Evolutionary conservation across 192 early-diverging fungal species (phyloP), one percentile per base, ranked within the genome.

Genomic region (Phycomyces nitens): DNA sequence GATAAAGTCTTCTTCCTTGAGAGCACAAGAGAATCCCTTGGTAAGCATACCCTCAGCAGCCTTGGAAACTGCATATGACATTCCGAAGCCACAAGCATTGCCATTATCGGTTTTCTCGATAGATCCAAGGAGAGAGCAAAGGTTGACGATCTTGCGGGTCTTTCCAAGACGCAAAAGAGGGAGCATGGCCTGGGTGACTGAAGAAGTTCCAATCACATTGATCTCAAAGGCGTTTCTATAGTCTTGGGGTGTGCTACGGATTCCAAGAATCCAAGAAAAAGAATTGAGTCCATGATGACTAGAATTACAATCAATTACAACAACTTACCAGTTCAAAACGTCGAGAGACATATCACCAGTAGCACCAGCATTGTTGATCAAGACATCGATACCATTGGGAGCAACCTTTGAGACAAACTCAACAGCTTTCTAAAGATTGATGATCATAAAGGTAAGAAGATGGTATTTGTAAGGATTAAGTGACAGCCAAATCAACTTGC

Each of bases 301-400:
- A 34, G 7, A 34, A 18, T 58, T 34, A 34, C 15, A 11, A 52
- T 10, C n/a, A n/a, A n/a, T n/a, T n/a, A n/a, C 23, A 39, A 24
- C 0, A 21, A 53, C 18, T 61, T 65, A 71, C 62, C 47, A 42
- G 21, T 58, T 55, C 11, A 60, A 20, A 39, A 53, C 24, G 14
- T 24, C 7, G 5, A 24, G 44, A 10, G 23, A 16, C 47, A 38
- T 22, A 43, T 23, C 47, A 22, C 59, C 53, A 60, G 2, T 15
- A n/a, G 68, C 52, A 24, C 71, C 71, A 34, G 71, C 60, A 54
- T 74, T 74, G 44, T 74, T 74, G 23, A 72, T 72, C 18, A 72
- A 53, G n/a, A 72, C 62, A 60, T 69, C 67, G 38, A 74, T 21
- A 26, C 72, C 72, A 15, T 62, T 34, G 10, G 62, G 56, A 5